Evolutionary conservation across 179 eudicot genomes (phyloP).

Genomic region (Beta lomatogona): DNA sequence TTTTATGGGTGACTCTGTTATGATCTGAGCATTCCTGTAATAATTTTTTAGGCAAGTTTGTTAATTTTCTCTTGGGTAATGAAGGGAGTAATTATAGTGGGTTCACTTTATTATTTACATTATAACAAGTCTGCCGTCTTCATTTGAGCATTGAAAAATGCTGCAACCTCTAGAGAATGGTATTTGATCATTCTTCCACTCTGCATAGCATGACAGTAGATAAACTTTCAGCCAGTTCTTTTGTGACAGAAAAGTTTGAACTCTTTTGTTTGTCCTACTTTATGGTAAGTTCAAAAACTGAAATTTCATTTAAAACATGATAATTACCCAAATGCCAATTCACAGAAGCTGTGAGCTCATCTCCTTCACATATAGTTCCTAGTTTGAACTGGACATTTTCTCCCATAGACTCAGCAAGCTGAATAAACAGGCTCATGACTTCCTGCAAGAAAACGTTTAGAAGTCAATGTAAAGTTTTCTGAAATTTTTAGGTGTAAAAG

Average conservation of each 20-base stretch:
- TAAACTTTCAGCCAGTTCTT: background rate
- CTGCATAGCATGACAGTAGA: slow-evolving; percentile 36
- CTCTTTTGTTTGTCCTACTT: background rate
- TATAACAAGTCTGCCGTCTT: slow-evolving; percentile 54
- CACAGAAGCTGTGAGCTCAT: slow-evolving; percentile 43
- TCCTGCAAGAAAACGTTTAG: slow-evolving; percentile 46
- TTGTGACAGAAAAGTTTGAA: background rate
- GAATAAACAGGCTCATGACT: slow-evolving; percentile 46
- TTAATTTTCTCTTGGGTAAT: background rate
- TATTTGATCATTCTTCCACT: slow-evolving; percentile 68
- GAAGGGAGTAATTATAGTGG: background rate
- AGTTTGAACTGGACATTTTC: slow-evolving; percentile 52
- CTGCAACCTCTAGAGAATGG: slow-evolving; percentile 88
- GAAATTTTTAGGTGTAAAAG: background rate
- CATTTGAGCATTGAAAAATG: slow-evolving; percentile 46
- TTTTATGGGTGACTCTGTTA: slow-evolving; percentile 81
- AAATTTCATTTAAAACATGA: background rate
- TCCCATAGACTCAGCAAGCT: slow-evolving; percentile 63
- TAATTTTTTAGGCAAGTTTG: background rate
- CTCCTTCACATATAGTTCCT: slow-evolving; percentile 57
- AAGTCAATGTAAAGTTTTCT: background rate
- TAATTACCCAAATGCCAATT: slow-evolving; percentile 76
- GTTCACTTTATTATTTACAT: slow-evolving; percentile 38
- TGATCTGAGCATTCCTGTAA: slow-evolving; percentile 63
- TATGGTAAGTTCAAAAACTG: no score